Evolutionary conservation across 371 early-diverging fungal species (phyloP).

Genomic region (Actinomucor elegans): DNA sequence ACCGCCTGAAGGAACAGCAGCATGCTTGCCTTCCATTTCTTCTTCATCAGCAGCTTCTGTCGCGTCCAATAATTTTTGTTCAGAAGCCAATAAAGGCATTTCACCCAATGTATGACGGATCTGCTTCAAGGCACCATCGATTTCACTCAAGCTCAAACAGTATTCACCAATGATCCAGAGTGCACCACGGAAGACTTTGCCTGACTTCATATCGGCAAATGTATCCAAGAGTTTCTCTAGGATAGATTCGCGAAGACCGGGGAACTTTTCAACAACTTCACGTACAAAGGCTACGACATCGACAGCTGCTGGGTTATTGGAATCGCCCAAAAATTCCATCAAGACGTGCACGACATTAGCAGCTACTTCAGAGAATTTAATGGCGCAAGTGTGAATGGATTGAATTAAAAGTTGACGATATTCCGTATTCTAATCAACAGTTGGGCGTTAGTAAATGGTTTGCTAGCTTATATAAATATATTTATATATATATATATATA

Average conservation of each 20-base stretch:
- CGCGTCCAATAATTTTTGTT: constrained; percentile 70
- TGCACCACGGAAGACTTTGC: constrained; percentile 95
- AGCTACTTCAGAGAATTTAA: constrained; percentile 93
- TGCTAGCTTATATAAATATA: no score
- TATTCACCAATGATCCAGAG: constrained; percentile 98
- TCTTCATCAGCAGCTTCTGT: constrained; percentile 49
- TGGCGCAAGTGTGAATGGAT: constrained; percentile 95
- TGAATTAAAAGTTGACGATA: constrained; percentile 93
- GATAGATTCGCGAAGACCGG: constrained; percentile 79
- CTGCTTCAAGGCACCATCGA: constrained; percentile 82
- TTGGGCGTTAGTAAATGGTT: no score
- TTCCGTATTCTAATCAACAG: constrained; percentile 78
- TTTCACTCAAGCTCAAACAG: constrained; percentile 69
- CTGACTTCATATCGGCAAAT: constrained; percentile 89
- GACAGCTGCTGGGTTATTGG: constrained; percentile 87
- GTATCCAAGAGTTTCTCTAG: constrained; percentile 76
- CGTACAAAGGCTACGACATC: constrained; percentile 95
- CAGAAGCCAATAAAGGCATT: constrained; percentile 90
- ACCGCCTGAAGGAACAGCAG: constrained; percentile 35
- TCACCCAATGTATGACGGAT: constrained; percentile 86
- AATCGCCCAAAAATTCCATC: constrained; percentile 92
- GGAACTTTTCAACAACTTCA: constrained; percentile 96
- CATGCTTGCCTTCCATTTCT: constrained; percentile 32
- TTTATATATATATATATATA: no score
- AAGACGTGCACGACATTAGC: constrained; percentile 91